Evolutionary conservation across 2,329 filamentous ascomycete species (phyloP).

Genomic region (Incumbomyces lentus): DNA sequence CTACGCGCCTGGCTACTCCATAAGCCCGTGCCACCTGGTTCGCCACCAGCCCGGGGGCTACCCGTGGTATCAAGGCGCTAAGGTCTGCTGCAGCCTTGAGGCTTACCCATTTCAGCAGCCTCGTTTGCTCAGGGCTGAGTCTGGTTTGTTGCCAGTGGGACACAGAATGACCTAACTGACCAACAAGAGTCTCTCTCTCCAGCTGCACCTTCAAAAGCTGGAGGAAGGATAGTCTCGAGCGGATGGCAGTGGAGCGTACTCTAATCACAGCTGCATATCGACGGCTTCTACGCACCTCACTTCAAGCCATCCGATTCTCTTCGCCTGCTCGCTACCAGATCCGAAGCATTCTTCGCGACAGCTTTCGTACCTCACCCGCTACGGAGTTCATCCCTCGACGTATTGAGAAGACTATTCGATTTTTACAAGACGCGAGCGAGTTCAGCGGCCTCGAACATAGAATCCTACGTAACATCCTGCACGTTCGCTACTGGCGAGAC

Average conservation of each 20-base stretch:
- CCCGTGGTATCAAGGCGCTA: no score
- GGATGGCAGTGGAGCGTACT: background rate
- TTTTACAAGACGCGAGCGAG: constrained; percentile 33
- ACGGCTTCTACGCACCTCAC: constrained; percentile 42
- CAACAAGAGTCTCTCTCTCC: no score
- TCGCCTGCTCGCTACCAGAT: constrained; percentile 46
- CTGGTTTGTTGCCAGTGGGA: no score
- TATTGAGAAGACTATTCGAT: constrained; percentile 37
- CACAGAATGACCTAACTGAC: no score
- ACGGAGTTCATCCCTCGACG: constrained; percentile 30
- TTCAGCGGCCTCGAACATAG: constrained; percentile 35
- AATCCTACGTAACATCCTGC: constrained; percentile 36
- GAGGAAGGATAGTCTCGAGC: background rate
- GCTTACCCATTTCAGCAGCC: no score
- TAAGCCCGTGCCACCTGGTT: no score
- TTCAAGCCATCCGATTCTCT: constrained; percentile 48
- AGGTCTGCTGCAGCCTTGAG: no score
- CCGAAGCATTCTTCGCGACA: constrained; percentile 32
- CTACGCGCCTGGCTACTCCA: no score
- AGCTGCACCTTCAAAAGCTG: background rate
- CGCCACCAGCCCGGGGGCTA: no score
- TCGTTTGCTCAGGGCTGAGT: no score
- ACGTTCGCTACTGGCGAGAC: constrained; percentile 35
- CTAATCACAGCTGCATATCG: constrained; percentile 46
- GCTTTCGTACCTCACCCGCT: constrained; percentile 30